Percentiles rank a stretch among this genome's conserved stretches.
phyloP scores from a whole-genome alignment of 305 asterid genomes.

The Fraxinus latifolia region DNA sequence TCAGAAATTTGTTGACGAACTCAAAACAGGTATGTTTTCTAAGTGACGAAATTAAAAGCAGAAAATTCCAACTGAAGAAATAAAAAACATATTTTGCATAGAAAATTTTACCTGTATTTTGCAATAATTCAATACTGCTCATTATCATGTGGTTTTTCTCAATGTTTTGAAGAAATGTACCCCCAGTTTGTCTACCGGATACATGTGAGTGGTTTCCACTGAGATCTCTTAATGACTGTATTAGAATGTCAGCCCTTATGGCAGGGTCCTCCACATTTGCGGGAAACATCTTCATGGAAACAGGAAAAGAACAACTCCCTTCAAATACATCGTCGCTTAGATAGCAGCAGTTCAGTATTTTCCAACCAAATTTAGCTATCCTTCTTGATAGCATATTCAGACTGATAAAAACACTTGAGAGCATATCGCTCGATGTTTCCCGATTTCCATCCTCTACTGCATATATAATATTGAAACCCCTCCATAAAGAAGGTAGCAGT shows the following conservation, averaged over 20 bases:
- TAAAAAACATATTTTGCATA: background rate
- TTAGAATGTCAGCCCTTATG: slow-evolving; percentile 75
- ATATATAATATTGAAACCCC: slow-evolving; percentile 51
- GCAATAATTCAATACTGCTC: slow-evolving; percentile 60
- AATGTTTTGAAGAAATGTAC: slow-evolving; percentile 64
- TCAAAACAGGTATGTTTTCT: background rate
- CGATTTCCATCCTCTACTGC: slow-evolving; percentile 33
- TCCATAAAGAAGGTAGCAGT: slow-evolving; percentile 72
- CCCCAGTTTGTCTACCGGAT: slow-evolving; percentile 40
- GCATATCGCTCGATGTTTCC: slow-evolving; percentile 47
- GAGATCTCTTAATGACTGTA: slow-evolving; percentile 70
- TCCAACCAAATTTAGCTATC: slow-evolving; percentile 76
- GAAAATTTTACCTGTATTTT: slow-evolving; percentile 45
- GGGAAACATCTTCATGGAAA: slow-evolving; percentile 82
- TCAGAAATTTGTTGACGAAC: background rate
- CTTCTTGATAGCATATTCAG: slow-evolving; percentile 64
- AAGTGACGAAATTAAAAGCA: background rate
- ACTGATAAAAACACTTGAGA: slow-evolving; percentile 53
- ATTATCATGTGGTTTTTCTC: slow-evolving; percentile 65
- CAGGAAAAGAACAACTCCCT: slow-evolving; percentile 45
- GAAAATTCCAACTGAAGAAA: slow-evolving; percentile 3
- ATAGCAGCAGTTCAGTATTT: slow-evolving; percentile 61
- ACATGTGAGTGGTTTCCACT: slow-evolving; percentile 32
- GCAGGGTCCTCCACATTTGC: slow-evolving; percentile 86
- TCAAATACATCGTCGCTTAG: slow-evolving; percentile 78